Conservation (phyloP, 495 filamentous ascomycete species). For the Neurospora sp. region DNA sequence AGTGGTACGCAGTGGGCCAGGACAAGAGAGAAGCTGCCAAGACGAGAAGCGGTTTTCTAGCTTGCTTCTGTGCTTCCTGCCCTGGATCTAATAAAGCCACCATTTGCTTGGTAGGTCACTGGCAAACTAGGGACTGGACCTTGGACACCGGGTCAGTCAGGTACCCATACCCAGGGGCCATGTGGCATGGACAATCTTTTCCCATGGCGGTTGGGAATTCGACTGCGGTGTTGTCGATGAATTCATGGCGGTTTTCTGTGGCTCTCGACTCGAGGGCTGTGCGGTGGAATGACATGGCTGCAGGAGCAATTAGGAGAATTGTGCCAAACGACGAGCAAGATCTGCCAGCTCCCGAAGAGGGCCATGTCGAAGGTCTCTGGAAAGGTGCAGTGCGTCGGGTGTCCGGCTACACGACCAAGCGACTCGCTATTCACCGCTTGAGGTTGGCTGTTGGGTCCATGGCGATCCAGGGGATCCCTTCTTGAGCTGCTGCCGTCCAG, state of each 20-base stretch:
- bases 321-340: conserved; percentile 3
- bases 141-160: background rate
- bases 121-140: background rate
- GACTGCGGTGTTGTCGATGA: background rate
- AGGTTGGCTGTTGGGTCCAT: background rate
- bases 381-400: background rate
- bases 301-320: conserved; percentile 14
- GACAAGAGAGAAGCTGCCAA: conserved; percentile 12
- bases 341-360: background rate
- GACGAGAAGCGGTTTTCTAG: conserved; percentile 12
- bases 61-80: conserved; percentile 3
- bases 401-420: background rate
- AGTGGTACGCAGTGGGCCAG: background rate
- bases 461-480: background rate
- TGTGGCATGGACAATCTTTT: background rate
- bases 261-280: background rate
- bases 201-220: background rate
- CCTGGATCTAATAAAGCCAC: conserved; percentile 2
- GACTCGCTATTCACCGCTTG: background rate
- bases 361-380: background rate
- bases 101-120: conserved; percentile 3
- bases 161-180: background rate
- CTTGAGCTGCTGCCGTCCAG: conserved; percentile 1
- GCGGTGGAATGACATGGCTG: background rate
- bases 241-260: background rate